These are phyloP conservation scores for Lyophyllum decastes DNA, from an alignment of 768 basidiomycete genomes.

Conservation along the genomic window DNA sequence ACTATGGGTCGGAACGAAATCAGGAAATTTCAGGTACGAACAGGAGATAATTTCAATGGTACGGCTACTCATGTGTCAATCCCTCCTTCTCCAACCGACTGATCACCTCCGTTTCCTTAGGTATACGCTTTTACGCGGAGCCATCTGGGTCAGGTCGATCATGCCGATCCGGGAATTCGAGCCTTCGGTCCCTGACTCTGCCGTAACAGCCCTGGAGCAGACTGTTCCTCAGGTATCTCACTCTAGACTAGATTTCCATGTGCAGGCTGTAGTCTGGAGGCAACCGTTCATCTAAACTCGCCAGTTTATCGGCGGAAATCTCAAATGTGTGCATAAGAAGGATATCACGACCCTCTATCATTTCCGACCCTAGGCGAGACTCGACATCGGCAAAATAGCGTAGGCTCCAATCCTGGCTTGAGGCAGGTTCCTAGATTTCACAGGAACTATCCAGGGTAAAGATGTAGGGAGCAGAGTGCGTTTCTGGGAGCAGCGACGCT, in stretches of 20 bases:
- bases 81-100: neutral
- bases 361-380: slow-evolving; percentile 1
- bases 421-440: neutral
- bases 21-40: neutral
- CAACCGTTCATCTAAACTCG: neutral
- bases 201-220: no score
- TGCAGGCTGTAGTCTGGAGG: neutral
- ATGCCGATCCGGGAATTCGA: neutral
- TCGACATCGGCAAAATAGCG: neutral
- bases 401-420: neutral
- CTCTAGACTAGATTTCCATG: no score
- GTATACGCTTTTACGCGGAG: neutral
- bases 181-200: neutral
- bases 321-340: neutral
- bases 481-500: neutral
- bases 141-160: neutral
- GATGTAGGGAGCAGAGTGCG: neutral
- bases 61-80: neutral
- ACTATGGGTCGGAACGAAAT: neutral
- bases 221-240: no score
- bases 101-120: neutral
- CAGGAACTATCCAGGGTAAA: neutral
- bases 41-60: neutral
- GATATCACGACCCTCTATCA: slow-evolving; percentile 2
- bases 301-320: neutral